A percentile compares a stretch with the other conserved stretches of the same genome.
Evolutionary conservation across 1,284 basidiomycete species (phyloP).

Genomic region (Trametes hirsuta): DNA sequence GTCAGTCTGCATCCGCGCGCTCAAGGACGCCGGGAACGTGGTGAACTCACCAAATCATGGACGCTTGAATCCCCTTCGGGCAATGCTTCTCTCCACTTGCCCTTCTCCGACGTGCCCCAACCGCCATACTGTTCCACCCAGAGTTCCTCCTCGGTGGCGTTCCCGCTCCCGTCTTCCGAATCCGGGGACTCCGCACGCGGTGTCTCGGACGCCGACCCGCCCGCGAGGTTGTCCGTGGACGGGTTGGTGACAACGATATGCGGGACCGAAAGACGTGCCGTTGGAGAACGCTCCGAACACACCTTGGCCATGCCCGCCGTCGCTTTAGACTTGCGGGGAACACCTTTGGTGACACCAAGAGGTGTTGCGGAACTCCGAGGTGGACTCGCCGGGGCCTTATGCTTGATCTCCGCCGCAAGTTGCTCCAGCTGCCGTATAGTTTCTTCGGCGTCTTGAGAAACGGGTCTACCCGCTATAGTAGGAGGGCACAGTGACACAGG

Average conservation of each 20-base stretch:
- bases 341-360: not conserved
- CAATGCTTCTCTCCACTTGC: conserved; percentile 26
- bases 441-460: conserved; percentile 19
- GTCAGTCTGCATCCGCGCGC: conserved; percentile 5
- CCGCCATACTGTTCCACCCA: conserved; percentile 31
- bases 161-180: conserved; percentile 6
- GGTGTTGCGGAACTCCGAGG: not conserved
- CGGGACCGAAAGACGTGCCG: conserved; percentile 17
- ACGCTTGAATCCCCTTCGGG: conserved; percentile 15
- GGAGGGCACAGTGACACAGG: not conserved
- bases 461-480: conserved; percentile 1
- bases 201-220: not conserved
- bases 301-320: not conserved
- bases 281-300: not conserved
- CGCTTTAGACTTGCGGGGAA: not conserved
- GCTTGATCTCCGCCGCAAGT: conserved; percentile 21
- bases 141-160: conserved; percentile 22
- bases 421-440: conserved; percentile 21
- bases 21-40: not conserved
- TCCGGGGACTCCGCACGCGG: not conserved
- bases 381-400: conserved; percentile 1
- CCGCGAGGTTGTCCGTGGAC: conserved; percentile 22
- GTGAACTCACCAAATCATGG: conserved; percentile 13
- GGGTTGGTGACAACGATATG: conserved; percentile 32
- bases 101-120: conserved; percentile 29